Evolutionary conservation across 345 rosid genomes (phyloP).

Genomic region (Eucalyptus tenuipes): DNA sequence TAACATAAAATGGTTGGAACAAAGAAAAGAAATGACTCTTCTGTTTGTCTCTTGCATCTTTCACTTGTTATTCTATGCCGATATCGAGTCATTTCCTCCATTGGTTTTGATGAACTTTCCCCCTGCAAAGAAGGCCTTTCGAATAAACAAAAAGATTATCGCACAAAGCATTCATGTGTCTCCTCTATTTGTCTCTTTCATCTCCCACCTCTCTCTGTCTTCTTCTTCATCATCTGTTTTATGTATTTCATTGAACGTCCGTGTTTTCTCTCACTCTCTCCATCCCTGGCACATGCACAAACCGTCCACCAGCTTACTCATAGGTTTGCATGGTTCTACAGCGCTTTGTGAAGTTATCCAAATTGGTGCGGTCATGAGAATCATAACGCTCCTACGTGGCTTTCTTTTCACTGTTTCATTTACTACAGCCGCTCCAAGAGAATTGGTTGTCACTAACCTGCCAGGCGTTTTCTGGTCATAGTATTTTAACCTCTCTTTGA

Average conservation of each 20-base stretch:
- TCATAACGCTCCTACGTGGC: background rate
- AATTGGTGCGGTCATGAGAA: background rate
- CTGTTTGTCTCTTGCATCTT: background rate
- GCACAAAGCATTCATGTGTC: background rate
- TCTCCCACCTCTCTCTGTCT: background rate
- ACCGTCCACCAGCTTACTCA: background rate
- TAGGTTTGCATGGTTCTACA: background rate
- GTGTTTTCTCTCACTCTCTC: background rate
- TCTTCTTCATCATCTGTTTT: background rate
- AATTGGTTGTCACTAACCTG: background rate
- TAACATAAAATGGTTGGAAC: background rate
- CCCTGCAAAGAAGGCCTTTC: background rate
- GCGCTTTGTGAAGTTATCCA: background rate
- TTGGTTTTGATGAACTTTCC: background rate
- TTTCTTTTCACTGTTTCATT: background rate
- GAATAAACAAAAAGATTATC: background rate
- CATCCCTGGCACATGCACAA: background rate
- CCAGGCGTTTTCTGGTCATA: background rate
- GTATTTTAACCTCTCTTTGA: background rate
- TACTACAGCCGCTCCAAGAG: background rate
- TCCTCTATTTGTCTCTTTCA: background rate
- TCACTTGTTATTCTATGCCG: background rate
- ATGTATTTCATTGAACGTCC: background rate
- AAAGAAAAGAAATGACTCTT: background rate
- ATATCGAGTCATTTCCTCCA: background rate